Base-by-base conservation (phyloP, 257 asterid species). In the Gentiana straminea region DNA sequence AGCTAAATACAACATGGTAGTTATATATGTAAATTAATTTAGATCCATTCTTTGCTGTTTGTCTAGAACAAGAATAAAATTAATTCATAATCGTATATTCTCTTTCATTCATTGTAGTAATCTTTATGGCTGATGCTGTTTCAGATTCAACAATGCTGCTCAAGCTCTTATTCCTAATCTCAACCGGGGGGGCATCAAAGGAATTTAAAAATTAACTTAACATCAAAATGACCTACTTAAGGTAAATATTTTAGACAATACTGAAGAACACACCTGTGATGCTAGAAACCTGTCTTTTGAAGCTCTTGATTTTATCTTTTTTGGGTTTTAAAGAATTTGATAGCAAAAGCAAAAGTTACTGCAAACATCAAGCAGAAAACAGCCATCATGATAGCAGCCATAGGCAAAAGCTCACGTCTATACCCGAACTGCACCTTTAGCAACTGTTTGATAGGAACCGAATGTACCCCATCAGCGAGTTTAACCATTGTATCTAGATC, bases 251-350 rank as follows among this genome's bases (percentile, higher is more conserved):
- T 24, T 24, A 24, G 24, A 24, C 24, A 24, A 24, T 24, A 24
- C 24, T 41, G 46, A 41, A 41, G 46, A 3, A 5, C 46, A 4
- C 32, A 49, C 59, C 43, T 33, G 8, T 45, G 12, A 6, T 11
- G 59, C 35, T 49, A 65, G 54, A 44, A 37, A 35, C 34, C 10
- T 46, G 36, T 48, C 48, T 4, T 32, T 10, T 49, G 32, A 32
- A 45, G 24, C 49, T 5, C 38, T 57, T 37, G 32, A 1, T 34
- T 60, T 67, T 75, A 84, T 72, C 89, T 81, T 78, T 82, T 80
- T 58, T 86, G 96, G 77, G 81, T 84, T 73, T 86, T 84, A 76
- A 84, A 81, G 79, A 44, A 66, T 64, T 72, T 86, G 70, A 86
- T 81, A 4, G 96, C 81, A 33, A 81, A 76, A 39, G 85, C 92